Evolutionary conservation across 371 early-diverging fungal species (phyloP).

Genomic region (Rhizomucor miehei): DNA sequence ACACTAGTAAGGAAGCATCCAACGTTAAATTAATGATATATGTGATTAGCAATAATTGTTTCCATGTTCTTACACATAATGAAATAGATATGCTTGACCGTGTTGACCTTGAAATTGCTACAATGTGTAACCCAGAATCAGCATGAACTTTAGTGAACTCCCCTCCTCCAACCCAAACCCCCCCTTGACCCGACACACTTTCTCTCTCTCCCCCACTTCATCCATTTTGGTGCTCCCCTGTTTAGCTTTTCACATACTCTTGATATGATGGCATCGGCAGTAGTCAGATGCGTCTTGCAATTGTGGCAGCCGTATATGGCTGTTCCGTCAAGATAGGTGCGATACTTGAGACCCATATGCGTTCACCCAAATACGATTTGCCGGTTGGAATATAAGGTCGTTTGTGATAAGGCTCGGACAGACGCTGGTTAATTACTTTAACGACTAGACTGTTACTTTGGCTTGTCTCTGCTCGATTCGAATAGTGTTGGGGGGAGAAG

Average conservation of each 20-base stretch:
- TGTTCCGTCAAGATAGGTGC: slow-evolving; percentile 52
- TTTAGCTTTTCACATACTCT: slow-evolving; percentile 49
- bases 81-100: slow-evolving; percentile 68
- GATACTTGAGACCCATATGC: slow-evolving; percentile 59
- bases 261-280: slow-evolving; percentile 63
- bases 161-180: too few species aligned
- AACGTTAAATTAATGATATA: background rate
- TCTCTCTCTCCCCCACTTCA: too few species aligned
- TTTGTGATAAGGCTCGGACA: too few species aligned
- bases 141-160: too few species aligned
- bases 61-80: slow-evolving; percentile 47
- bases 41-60: too few species aligned
- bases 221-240: too few species aligned
- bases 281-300: slow-evolving; percentile 75
- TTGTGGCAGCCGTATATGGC: slow-evolving; percentile 61
- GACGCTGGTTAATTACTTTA: too few species aligned
- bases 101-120: slow-evolving; percentile 67
- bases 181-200: too few species aligned
- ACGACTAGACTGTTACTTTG: background rate
- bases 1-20: too few species aligned
- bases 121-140: background rate
- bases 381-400: too few species aligned
- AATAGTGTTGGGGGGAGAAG: background rate
- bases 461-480: slow-evolving; percentile 5
- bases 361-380: too few species aligned